phyloP scores from a whole-genome alignment of 2,329 filamentous ascomycete genomes.

The Talaromyces sp. region DNA sequence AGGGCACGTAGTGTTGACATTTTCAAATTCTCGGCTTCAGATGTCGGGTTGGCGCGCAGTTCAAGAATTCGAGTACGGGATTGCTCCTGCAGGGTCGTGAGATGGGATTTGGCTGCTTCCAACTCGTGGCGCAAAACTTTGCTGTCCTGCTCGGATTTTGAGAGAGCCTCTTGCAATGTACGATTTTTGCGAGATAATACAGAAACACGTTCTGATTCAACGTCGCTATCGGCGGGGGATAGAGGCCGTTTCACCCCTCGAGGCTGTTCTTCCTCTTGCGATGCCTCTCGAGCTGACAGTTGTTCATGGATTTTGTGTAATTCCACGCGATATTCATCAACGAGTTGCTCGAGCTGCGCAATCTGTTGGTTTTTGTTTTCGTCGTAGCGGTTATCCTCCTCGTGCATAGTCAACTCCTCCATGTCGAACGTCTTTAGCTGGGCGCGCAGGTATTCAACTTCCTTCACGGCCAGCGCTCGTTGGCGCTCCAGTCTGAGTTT shows the following conservation, averaged over 20 bases:
- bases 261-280: constrained; percentile 36
- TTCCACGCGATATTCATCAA: constrained; percentile 81
- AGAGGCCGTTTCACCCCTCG: constrained; percentile 60
- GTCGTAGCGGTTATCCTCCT: constrained; percentile 65
- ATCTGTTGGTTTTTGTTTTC: constrained; percentile 68
- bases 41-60: constrained; percentile 85
- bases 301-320: constrained; percentile 69
- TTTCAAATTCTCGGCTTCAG: constrained; percentile 79
- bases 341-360: constrained; percentile 73
- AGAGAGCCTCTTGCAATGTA: constrained; percentile 72
- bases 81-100: constrained; percentile 60
- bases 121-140: constrained; percentile 71
- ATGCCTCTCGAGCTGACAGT: constrained; percentile 58
- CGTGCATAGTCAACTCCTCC: constrained; percentile 79
- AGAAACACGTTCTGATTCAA: constrained; percentile 66
- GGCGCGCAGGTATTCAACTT: constrained; percentile 87
- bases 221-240: constrained; percentile 49
- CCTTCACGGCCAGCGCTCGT: constrained; percentile 77
- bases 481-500: constrained; percentile 78
- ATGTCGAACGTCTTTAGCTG: constrained; percentile 84
- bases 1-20: constrained; percentile 70
- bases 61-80: constrained; percentile 78
- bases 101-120: constrained; percentile 65
- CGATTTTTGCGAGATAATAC: constrained; percentile 83
- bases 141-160: constrained; percentile 62